Evolutionary conservation across 1,139 yeast species (phyloP), one percentile per base, ranked within the genome.

Genomic region (Blastobotrys ciferrii): DNA sequence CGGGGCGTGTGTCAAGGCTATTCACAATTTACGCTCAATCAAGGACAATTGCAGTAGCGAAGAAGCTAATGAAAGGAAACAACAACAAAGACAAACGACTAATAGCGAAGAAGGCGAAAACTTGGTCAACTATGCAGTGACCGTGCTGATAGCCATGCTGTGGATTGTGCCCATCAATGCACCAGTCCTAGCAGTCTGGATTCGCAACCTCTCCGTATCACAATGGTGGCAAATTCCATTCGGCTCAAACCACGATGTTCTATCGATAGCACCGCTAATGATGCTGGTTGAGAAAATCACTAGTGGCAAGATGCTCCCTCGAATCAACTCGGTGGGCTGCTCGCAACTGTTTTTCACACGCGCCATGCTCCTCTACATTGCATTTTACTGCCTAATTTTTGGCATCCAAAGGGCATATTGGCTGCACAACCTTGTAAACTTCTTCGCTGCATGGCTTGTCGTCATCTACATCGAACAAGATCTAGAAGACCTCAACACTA

Each of bases 111-210:
- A 17, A n/a, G 36, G 35, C 40, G 13, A 17, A 23, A 19, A 39
- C 36, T 49, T 52, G 14, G 46, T 42, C 32, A 59, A 58, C 25
- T 47, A 52, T 36, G 46, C 44, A 14, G 51, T 54, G 32, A 49
- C 64, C 2, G 41, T 64, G 19, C 42, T 56, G 12, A 53, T 64
- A 45, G 51, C 67, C 2, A 49, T 67, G 33, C 43, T 67, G 2
- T 69, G 71, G 68, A 53, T 64, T 1, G 49, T 65, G 1, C 60
- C 64, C 4, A 60, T 68, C 9, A 66, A 68, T 36, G 60, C 62
- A 7, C 73, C 73, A 1, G 60, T 66, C 3, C 42, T 65, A 12
- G 62, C 58, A 1, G 68, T 70, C 3, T 69, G 72, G 73, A 41
- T 59, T n/a, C 65, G 63, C 36, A 66, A 67, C 33, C 53, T 65